Percentiles rank a stretch among this genome's conserved stretches.
Conservation (phyloP, 2,329 filamentous ascomycete genomes). For the Xylaria sp. region DNA sequence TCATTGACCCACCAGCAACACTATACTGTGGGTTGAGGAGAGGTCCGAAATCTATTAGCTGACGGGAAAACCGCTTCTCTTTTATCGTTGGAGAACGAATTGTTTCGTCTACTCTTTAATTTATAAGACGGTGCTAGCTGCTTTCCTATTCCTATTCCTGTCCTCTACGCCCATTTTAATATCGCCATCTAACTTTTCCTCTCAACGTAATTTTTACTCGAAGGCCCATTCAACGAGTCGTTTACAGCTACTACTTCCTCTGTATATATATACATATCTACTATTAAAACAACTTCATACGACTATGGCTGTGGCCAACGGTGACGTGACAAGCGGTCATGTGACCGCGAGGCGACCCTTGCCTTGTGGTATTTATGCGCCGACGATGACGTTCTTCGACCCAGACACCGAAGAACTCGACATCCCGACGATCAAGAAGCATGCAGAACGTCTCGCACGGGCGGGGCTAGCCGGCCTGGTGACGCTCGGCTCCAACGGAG, state of each 20-base stretch:
- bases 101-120: slow-evolving; percentile 32
- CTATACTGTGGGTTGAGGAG: slow-evolving; percentile 22
- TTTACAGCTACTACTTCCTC: neutral
- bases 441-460: slow-evolving; percentile 79
- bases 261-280: neutral
- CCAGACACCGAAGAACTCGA: slow-evolving; percentile 86
- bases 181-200: neutral
- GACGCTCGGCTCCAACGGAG: slow-evolving; percentile 90
- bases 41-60: slow-evolving; percentile 49
- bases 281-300: neutral
- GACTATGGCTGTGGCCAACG: slow-evolving; percentile 49
- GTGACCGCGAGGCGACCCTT: slow-evolving; percentile 64
- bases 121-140: slow-evolving; percentile 29
- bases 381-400: slow-evolving; percentile 92
- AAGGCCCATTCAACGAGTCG: neutral
- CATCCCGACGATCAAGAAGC: slow-evolving; percentile 79
- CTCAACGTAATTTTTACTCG: neutral
- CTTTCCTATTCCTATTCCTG: slow-evolving; percentile 37
- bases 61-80: slow-evolving; percentile 45
- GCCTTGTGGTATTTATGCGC: slow-evolving; percentile 85
- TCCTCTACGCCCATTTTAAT: slow-evolving; percentile 18
- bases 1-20: slow-evolving; percentile 46
- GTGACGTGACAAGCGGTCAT: slow-evolving; percentile 48
- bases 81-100: slow-evolving; percentile 51
- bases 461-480: slow-evolving; percentile 84